Evolutionary conservation across 2,329 filamentous ascomycete species (phyloP).

Genomic region (Parastagonospora avenae): DNA sequence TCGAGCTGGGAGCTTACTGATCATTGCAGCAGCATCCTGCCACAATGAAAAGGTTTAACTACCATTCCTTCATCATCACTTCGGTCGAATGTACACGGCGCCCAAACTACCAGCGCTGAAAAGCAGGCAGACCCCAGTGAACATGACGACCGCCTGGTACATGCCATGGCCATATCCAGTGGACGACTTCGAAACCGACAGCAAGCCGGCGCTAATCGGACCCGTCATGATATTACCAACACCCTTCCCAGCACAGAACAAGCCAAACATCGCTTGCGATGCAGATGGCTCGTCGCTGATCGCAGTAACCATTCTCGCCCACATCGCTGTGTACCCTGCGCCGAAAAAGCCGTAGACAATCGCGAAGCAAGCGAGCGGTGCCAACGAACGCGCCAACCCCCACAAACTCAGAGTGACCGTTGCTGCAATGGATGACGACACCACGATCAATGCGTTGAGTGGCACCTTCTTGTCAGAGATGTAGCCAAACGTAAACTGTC

Average conservation of each 20-base stretch:
- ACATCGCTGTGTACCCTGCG: conserved; percentile 45
- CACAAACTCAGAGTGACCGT: conserved; percentile 47
- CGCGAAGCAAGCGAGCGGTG: conserved; percentile 45
- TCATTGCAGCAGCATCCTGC: not conserved
- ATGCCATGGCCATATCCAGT: conserved; percentile 13
- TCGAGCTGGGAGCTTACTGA: too few relatives aligned
- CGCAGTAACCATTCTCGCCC: conserved; percentile 49
- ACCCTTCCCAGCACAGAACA: conserved; percentile 53
- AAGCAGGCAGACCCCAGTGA: conserved; percentile 17
- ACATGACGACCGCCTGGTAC: conserved; percentile 19
- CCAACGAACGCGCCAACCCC: conserved; percentile 46
- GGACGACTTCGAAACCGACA: conserved; percentile 6
- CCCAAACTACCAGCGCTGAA: conserved; percentile 15
- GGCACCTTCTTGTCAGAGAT: conserved; percentile 43
- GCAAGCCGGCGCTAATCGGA: conserved; percentile 51
- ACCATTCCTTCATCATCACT: not conserved
- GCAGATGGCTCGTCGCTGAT: conserved; percentile 36
- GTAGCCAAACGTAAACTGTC: conserved; percentile 41
- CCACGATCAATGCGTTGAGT: conserved; percentile 36
- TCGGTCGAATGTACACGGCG: conserved; percentile 6
- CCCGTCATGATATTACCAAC: conserved; percentile 56
- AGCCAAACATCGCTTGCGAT: conserved; percentile 50
- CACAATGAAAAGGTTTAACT: not conserved
- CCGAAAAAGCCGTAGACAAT: conserved; percentile 49
- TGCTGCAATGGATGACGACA: conserved; percentile 35